Evolutionary conservation across 805 yeast species (phyloP).

Genomic region (Ogataea dorogensis): DNA sequence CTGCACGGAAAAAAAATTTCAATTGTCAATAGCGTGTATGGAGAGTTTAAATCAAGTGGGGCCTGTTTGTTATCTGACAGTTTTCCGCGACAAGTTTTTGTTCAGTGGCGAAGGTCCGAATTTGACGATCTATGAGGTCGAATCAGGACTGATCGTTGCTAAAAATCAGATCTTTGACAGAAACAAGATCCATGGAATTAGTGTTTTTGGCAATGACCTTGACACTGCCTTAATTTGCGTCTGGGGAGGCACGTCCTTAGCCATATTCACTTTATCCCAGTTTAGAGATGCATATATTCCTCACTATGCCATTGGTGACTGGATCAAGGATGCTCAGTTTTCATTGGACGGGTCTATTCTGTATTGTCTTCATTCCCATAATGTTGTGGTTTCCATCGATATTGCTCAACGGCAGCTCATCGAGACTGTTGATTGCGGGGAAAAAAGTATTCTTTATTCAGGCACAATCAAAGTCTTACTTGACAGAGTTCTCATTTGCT

Average conservation of each 20-base stretch:
- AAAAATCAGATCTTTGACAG: conserved; percentile 52
- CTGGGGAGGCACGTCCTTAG: conserved; percentile 74
- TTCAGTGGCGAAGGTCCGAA: conserved; percentile 73
- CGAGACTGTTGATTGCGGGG: conserved; percentile 48
- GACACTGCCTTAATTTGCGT: conserved; percentile 37
- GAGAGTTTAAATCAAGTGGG: conserved; percentile 46
- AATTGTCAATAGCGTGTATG: conserved; percentile 1
- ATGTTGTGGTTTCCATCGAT: conserved; percentile 49
- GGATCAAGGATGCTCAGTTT: conserved; percentile 71
- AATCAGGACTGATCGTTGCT: conserved; percentile 32
- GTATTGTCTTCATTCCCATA: conserved; percentile 76
- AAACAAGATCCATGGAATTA: conserved; percentile 82
- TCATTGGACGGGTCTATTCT: conserved; percentile 37
- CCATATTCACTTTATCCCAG: conserved; percentile 38
- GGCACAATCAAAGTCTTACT: conserved; percentile 63
- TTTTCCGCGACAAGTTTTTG: conserved; percentile 35
- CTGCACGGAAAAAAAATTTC: conserved; percentile 1
- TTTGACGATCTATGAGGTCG: conserved; percentile 52
- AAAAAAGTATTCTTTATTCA: conserved; percentile 82
- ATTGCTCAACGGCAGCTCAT: conserved; percentile 24
- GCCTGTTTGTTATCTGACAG: conserved; percentile 66
- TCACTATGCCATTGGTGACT: conserved; percentile 67
- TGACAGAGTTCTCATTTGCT: conserved; percentile 55
- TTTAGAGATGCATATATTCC: conserved; percentile 22
- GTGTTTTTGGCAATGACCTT: conserved; percentile 25